Conservation (phyloP, 202 grass and related monocot species). For the Bolboschoenoplectus hybrid region DNA sequence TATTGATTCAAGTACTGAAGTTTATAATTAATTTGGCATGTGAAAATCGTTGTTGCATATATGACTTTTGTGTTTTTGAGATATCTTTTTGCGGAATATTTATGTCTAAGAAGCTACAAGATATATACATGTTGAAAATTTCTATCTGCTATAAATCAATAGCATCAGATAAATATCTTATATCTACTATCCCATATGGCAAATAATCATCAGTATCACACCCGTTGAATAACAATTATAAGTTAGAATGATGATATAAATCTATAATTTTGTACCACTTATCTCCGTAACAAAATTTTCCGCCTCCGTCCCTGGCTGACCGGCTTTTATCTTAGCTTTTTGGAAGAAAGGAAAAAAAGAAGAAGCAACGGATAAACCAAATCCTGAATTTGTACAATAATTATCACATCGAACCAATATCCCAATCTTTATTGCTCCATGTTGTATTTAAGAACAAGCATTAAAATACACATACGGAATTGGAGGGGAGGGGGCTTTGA, state of each 20-base stretch:
- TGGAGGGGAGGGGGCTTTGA: background rate
- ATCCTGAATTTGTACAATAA: background rate
- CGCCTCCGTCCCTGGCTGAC: no score
- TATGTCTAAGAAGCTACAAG: background rate
- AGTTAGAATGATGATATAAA: no score
- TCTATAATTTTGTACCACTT: no score
- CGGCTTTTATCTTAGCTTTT: no score
- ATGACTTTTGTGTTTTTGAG: background rate
- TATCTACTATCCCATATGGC: background rate
- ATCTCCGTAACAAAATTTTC: no score
- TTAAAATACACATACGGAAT: background rate
- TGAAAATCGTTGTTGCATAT: background rate
- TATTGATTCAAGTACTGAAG: background rate
- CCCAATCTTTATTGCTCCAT: background rate
- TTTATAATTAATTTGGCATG: no score
- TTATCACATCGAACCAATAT: background rate
- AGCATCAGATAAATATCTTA: background rate
- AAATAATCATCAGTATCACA: no score
- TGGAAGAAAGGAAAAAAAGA: background rate
- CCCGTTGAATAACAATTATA: no score
- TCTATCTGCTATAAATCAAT: no score
- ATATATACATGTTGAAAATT: background rate
- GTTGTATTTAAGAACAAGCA: slow-evolving; percentile 18
- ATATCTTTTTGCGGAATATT: background rate
- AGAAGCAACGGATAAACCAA: background rate